Conservation (phyloP, 768 basidiomycete genomes). For the Rhodotorula paludigena region DNA sequence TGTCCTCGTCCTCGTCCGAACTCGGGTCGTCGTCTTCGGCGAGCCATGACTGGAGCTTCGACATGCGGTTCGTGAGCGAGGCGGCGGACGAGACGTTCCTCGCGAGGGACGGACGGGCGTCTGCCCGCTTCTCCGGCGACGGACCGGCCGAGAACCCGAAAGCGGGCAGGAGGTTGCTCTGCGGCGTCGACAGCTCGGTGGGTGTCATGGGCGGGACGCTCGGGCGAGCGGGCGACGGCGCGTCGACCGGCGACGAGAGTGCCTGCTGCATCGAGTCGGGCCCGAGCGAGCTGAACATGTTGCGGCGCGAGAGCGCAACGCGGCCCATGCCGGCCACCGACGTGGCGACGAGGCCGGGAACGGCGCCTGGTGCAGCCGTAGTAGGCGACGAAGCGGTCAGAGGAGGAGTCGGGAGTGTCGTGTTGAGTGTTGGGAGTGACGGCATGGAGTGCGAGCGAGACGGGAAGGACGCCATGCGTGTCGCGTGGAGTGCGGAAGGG, state of each 20-base stretch:
- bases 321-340: constrained; percentile 30
- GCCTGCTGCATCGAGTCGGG: neutral
- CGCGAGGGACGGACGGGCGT: too few species aligned
- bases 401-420: neutral
- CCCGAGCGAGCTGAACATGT: constrained; percentile 7
- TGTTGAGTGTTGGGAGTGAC: neutral
- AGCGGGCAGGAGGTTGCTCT: neutral
- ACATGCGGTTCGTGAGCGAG: neutral
- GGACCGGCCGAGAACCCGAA: neutral
- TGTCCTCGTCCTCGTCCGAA: constrained; percentile 21
- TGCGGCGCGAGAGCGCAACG: constrained; percentile 29
- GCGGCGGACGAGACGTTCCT: too few species aligned
- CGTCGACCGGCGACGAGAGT: neutral
- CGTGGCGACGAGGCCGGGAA: constrained; percentile 26
- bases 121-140: neutral
- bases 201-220: neutral
- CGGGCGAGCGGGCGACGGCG: neutral
- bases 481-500: neutral
- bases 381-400: neutral
- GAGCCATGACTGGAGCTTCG: constrained; percentile 29
- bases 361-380: too few species aligned
- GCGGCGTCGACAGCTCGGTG: neutral
- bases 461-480: constrained; percentile 4
- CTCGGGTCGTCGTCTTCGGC: constrained; percentile 25
- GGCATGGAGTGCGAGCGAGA: constrained; percentile 12